These are phyloP conservation scores for Pseudofabraea citricarpa DNA, from an alignment of 2,329 filamentous ascomycete species.

Conservation along the genomic window DNA sequence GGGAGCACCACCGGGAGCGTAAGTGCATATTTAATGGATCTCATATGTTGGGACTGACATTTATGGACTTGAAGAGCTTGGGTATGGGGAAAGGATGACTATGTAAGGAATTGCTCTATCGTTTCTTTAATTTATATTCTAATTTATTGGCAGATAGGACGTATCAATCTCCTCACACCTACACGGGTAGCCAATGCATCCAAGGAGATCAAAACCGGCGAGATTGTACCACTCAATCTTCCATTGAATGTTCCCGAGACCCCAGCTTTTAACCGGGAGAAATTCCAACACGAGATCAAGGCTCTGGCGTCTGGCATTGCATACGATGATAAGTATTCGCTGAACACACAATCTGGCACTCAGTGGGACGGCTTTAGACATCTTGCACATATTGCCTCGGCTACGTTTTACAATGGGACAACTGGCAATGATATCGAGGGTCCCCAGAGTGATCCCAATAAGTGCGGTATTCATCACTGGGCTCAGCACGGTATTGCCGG, in stretches of 20 bases:
- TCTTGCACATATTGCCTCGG: slow-evolving; percentile 17
- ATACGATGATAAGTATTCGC: slow-evolving; percentile 56
- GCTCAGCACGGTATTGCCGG: slow-evolving; percentile 45
- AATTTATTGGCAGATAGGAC: slow-evolving; percentile 30
- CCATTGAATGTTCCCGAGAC: slow-evolving; percentile 15
- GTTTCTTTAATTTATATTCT: not conserved
- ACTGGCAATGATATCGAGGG: slow-evolving; percentile 22
- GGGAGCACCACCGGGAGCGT: slow-evolving; percentile 24
- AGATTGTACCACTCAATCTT: slow-evolving; percentile 29
- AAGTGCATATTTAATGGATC: too few species aligned
- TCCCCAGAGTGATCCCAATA: slow-evolving; percentile 15
- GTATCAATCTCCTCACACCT: slow-evolving; percentile 41
- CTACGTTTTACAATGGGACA: slow-evolving; percentile 24
- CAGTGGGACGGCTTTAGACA: slow-evolving; percentile 55
- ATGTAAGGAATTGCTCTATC: slow-evolving; percentile 12
- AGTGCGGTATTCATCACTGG: slow-evolving; percentile 28
- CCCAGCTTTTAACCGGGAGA: slow-evolving; percentile 30
- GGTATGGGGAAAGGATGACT: slow-evolving; percentile 27
- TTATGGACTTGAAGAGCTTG: too few species aligned
- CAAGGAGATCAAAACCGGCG: slow-evolving; percentile 36
- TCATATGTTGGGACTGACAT: too few species aligned
- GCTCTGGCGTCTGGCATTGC: slow-evolving; percentile 26
- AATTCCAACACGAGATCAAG: slow-evolving; percentile 28
- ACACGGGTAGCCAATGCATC: slow-evolving; percentile 35
- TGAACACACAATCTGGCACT: slow-evolving; percentile 53